Percentiles rank a stretch among this genome's conserved stretches.
Conservation (phyloP, 176 grass and related monocot genomes). For the maize (Zea mays) region DNA sequence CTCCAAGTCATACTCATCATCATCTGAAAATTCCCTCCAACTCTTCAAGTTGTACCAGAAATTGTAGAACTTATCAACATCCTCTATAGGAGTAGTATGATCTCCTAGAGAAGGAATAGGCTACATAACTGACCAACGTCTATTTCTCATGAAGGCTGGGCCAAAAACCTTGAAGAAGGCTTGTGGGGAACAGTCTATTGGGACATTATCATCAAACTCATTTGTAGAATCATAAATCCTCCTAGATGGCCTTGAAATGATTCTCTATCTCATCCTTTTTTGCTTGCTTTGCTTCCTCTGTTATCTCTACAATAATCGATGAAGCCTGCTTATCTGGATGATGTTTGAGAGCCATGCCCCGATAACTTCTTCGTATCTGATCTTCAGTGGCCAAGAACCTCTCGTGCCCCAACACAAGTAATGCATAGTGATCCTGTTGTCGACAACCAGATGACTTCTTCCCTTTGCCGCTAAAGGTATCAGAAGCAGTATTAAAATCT, state of each 20-base stretch:
- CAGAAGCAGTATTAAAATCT: too few relatives aligned
- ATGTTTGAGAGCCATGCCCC: conserved; percentile 90
- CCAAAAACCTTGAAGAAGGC: too few relatives aligned
- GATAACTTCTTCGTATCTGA: conserved; percentile 92
- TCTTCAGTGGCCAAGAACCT: conserved; percentile 96
- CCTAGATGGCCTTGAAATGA: conserved; percentile 89
- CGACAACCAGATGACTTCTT: conserved; percentile 84
- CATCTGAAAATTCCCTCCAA: conserved; percentile 92
- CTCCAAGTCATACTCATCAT: conserved; percentile 92
- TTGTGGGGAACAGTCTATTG: too few relatives aligned
- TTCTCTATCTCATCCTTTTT: conserved; percentile 98
- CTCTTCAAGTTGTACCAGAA: conserved; percentile 51
- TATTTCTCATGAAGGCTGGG: conserved; percentile 19
- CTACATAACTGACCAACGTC: conserved; percentile 80
- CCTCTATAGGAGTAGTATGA: conserved; percentile 55
- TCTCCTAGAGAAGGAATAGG: conserved; percentile 82
- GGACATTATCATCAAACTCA: too few relatives aligned
- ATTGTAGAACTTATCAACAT: conserved; percentile 82
- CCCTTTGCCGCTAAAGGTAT: conserved; percentile 56
- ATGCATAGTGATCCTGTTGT: conserved; percentile 93
- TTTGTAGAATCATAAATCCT: too few relatives aligned
- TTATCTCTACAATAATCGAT: conserved; percentile 69
- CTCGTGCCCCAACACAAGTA: conserved; percentile 77
- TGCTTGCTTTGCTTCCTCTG: conserved; percentile 75
- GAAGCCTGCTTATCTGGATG: conserved; percentile 95